Percentiles rank a stretch among this genome's conserved stretches.
phyloP scores from a whole-genome alignment of 148 eudicot genomes.

The Simmondsia chinensis region DNA sequence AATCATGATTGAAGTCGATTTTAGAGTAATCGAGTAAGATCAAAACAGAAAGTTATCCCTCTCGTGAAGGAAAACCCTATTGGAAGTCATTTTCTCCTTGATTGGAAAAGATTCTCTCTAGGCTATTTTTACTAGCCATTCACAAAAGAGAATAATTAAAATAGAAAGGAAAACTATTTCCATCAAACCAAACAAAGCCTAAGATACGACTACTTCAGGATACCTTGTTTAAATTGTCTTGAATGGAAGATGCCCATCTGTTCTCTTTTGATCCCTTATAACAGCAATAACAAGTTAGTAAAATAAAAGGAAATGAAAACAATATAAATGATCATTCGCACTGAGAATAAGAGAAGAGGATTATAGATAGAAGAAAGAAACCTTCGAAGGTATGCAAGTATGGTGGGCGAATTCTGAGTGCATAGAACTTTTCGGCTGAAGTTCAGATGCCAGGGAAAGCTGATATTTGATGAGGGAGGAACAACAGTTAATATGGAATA shows the following conservation, averaged over 20 bases:
- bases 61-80: too few relatives aligned
- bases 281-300: constrained; percentile 26
- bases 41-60: too few relatives aligned
- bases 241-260: constrained; percentile 37
- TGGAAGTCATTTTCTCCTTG: too few relatives aligned
- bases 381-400: constrained; percentile 33
- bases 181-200: too few relatives aligned
- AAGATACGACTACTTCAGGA: too few relatives aligned
- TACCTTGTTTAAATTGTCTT: constrained; percentile 36
- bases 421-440: constrained; percentile 29
- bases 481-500: neutral
- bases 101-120: too few relatives aligned
- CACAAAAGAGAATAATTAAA: neutral
- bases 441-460: constrained; percentile 68
- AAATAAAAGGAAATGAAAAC: neutral
- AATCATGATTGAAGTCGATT: too few relatives aligned
- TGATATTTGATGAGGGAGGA: constrained; percentile 11
- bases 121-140: too few relatives aligned
- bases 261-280: constrained; percentile 90
- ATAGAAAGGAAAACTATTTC: too few relatives aligned
- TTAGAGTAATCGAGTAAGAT: too few relatives aligned
- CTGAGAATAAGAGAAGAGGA: neutral
- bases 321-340: neutral
- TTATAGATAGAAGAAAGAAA: constrained; percentile 17
- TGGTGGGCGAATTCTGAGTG: constrained; percentile 27